Base-by-base conservation (phyloP, 208 protist species). In the Balamuthia mandrillaris region DNA sequence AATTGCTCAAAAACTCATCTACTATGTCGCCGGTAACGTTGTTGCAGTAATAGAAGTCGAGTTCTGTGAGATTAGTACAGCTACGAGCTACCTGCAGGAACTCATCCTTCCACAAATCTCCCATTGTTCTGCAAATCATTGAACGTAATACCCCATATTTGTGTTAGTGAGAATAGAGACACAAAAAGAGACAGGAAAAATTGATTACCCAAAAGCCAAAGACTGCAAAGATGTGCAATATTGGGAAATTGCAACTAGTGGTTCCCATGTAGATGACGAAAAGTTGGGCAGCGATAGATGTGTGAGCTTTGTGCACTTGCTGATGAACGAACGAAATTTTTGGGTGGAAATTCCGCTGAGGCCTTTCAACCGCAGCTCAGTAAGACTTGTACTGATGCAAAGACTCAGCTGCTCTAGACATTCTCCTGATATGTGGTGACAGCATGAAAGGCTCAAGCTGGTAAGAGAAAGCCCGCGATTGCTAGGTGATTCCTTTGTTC, bases 21-120 rank as follows among this genome's bases (percentile, higher is more conserved):
- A 82, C 74, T 24, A 82, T 61, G 18, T 60, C 52, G 29, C 52
- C 52, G 24, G 24, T 27, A 60, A 82, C 35, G 52, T 82, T 82
- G 31, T 82, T 47, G 14, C 41, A 42, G 21, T 82, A 82, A 39
- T 82, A 82, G 27, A 82, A 52, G 27, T 82, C 74, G n/a, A 82
- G 39, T 16, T 35, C 49, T 10, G 56, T 82, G 10, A 82, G 74
- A 0, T 37, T 52, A 27, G 41, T 9, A 37, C 35, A 49, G 37
- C 51, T 65, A n/a, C 35, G 51, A 4, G 74, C 74, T 52, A 82
- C 35, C 3, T 82, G 31, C 35, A 52, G 24, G 27, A 82, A 82
- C 27, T 82, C 74, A 16, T 82, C 74, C 56, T 81, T 81, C 72
- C 74, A 82, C 10, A 82, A 66, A 24, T 47, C 49, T 12, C 27